Base-by-base conservation (phyloP, 768 basidiomycete genomes). In the Tylopilus felleus region DNA sequence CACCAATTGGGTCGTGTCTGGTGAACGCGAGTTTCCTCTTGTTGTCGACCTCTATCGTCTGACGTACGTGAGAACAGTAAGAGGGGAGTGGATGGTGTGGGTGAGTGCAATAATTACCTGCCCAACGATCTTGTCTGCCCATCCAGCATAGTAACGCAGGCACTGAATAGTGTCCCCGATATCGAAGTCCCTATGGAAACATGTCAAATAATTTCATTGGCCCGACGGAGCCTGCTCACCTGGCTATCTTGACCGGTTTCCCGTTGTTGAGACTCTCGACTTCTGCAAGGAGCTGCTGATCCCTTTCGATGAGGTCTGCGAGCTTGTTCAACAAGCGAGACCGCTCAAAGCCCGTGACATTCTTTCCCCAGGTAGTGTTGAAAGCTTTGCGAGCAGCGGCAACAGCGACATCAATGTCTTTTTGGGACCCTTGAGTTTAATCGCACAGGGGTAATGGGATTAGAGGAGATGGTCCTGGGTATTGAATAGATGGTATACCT, bases 41-140 rank as follows among this genome's bases (percentile, higher is more conserved):
- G 68, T 87, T 86, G 65, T 92, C 85, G 27, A 90, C 77, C 68
- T 93, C 91, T 59, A 94, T 82, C 29, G 82, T 84, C 85, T 90
- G 39, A 56, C 44, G 25, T 42, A 40, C 49, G 52, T 44, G 52
- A 28, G 35, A 35, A 33, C 47, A 29, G 35, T 62, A n/a, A 57
- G 47, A 21, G 16, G 50, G 35, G 23, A 31, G 39, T 56, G 19
- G 27, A 40, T 13, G 21, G 28, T 23, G 29, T 13, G 19, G 52
- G 45, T 21, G 51, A 53, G 50, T 58, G 56, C 39, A 31, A 40
- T 33, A 39, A n/a, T 60, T 58, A 86, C 88, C 81, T 95, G 84
- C 21, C 97, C 96, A 23, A 79, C 73, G 47, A 97, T 86, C 74
- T 98, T 98, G 75, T 98, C 95, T 9, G 92, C 91, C 89, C 90